Conservation (phyloP, 176 grass and related monocot genomes). For the Ensete ventricosum region DNA sequence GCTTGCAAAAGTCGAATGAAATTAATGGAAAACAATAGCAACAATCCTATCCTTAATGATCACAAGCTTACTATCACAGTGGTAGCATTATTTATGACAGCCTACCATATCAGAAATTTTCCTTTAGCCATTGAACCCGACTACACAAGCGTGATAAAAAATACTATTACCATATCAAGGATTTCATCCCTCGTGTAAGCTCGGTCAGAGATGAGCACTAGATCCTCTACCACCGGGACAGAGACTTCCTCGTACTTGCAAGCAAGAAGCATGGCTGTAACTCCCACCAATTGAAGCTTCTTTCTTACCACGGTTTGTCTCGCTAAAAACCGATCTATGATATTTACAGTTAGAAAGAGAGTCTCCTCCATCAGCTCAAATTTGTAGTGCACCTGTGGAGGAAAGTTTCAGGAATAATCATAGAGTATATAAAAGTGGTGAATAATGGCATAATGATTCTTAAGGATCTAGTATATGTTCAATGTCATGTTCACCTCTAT, state of each 20-base stretch:
- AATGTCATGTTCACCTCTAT: conserved; percentile 53
- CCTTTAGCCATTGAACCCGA: not conserved
- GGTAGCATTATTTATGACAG: no score
- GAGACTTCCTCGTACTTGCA: conserved; percentile 81
- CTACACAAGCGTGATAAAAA: not conserved
- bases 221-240: conserved; percentile 68
- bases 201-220: conserved; percentile 66
- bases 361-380: conserved; percentile 64
- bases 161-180: conserved; percentile 74
- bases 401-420: not conserved
- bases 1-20: not conserved
- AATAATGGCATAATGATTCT: conserved; percentile 15
- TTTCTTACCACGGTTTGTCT: conserved; percentile 34
- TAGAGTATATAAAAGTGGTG: not conserved
- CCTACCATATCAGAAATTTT: no score
- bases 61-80: not conserved
- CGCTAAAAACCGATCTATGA: conserved; percentile 59
- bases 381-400: conserved; percentile 37
- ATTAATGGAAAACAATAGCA: not conserved
- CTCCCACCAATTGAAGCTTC: conserved; percentile 59
- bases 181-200: conserved; percentile 62
- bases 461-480: not conserved
- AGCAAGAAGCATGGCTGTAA: conserved; percentile 72
- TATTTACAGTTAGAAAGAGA: conserved; percentile 60
- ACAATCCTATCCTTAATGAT: not conserved